Evolutionary conservation across 1,284 basidiomycete genomes (phyloP).

Genomic region (Heterobasidion irregulare): DNA sequence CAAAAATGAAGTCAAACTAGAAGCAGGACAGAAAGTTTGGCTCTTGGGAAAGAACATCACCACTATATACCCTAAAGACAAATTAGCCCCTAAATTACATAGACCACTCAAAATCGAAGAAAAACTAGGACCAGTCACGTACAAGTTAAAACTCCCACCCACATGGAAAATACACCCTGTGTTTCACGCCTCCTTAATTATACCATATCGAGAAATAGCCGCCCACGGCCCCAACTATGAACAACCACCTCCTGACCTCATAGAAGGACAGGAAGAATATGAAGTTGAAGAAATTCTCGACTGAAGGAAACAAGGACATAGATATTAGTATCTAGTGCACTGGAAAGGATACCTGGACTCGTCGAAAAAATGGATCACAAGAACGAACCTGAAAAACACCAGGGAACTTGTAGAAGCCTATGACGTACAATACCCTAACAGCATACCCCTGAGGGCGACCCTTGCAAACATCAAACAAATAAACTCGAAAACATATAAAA

Average conservation of each 20-base stretch:
- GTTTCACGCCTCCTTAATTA: constrained; percentile 7
- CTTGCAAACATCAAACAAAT: no score
- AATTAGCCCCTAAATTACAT: background rate
- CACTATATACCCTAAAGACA: background rate
- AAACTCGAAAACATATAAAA: no score
- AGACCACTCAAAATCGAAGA: background rate
- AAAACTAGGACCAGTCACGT: background rate
- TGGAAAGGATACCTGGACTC: no score
- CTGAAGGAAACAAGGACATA: no score
- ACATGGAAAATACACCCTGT: constrained; percentile 10
- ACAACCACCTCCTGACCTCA: background rate
- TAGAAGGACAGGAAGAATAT: background rate
- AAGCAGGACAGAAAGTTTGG: no score
- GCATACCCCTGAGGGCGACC: no score
- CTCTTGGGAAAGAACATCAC: background rate
- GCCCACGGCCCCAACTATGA: background rate
- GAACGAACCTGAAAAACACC: no score
- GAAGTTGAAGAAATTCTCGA: background rate
- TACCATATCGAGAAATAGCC: constrained; percentile 6
- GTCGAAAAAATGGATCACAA: no score
- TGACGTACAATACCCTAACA: no score
- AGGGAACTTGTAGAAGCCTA: no score
- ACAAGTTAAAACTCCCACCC: constrained; percentile 2
- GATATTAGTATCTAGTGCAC: no score
- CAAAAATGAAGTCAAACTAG: no score